Base-by-base conservation (phyloP, 2,329 filamentous ascomycete species). In the Lasiodiplodia hormozganensis region DNA sequence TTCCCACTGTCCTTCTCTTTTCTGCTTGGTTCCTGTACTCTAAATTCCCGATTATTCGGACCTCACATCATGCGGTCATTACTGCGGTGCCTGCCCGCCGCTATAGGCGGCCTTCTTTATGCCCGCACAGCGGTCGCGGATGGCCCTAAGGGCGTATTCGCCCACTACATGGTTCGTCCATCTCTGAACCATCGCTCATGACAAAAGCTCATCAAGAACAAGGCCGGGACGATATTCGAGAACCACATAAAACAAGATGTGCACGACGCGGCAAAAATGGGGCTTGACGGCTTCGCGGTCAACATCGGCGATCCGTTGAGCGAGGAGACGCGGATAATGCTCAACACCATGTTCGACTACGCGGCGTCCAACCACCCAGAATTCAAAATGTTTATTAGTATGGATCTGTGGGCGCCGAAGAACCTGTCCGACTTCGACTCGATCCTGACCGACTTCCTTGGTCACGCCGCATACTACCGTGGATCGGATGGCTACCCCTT, bases 371-470 rank as follows among this genome's bases (percentile, higher is more conserved):
- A 23, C 12, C 58, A 62, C 6, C 43, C 58, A 1, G 43, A 62
- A 3, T 62, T 62, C 58, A 62, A 62, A 16, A 4, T 49, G 10
- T 62, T 62, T 28, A 51, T 62, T 18, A 62, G 58, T 25, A 62
- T 62, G 58, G 58, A 62, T 11, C 25, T 62, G 3, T 62, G 40
- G 40, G n/a, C 58, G n/a, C 40, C 40, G 3, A 62, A 62, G 58
- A 51, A 51, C 25, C 40, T 62, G 25, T 62, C 58, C 0, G 58
- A 62, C 43, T 62, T 51, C 21, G 58, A 62, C 11, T 28, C 47
- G 16, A 62, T 62, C 21, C 31, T 62, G 4, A 62, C 40, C 10
- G 58, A 62, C n/a, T 62, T 62, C 43, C 43, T 62, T 18, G 58
- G 58, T 6, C 58, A 62, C 28, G 10, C 12, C 12, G 58, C 58